phyloP scores from a whole-genome alignment of 2,329 filamentous ascomycete genomes.

The Neofusicoccum sp. region DNA sequence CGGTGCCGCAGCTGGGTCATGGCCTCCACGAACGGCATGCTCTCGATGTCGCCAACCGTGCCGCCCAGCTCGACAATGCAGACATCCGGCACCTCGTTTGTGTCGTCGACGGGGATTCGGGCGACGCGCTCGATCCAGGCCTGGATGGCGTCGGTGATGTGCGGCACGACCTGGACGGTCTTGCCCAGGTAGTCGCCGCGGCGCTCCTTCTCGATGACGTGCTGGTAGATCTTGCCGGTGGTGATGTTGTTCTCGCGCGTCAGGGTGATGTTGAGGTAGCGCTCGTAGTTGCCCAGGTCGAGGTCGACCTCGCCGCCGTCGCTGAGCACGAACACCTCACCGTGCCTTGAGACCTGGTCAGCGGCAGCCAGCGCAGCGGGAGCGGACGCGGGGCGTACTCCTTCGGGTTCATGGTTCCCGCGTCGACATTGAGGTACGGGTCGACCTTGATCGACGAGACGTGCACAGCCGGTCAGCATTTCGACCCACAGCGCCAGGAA shows the following conservation, averaged over 20 bases:
- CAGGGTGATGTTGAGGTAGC: constrained; percentile 79
- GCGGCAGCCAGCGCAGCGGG: neutral
- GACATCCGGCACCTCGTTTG: constrained; percentile 78
- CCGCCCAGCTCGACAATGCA: constrained; percentile 78
- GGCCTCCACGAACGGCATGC: constrained; percentile 83
- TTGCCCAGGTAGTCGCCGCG: constrained; percentile 79
- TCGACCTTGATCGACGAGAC: constrained; percentile 69
- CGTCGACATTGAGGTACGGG: constrained; percentile 74
- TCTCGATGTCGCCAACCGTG: constrained; percentile 79
- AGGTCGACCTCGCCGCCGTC: constrained; percentile 78
- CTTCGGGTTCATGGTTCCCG: constrained; percentile 68
- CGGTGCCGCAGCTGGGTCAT: constrained; percentile 73
- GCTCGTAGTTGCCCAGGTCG: constrained; percentile 74
- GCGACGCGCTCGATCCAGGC: constrained; percentile 90
- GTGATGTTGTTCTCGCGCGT: constrained; percentile 93
- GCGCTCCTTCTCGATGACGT: constrained; percentile 75
- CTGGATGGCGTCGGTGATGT: constrained; percentile 87
- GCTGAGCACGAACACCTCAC: constrained; percentile 84
- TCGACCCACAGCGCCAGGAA: neutral
- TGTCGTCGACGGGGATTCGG: constrained; percentile 81
- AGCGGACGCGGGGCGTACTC: constrained; percentile 45
- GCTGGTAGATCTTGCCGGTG: constrained; percentile 91
- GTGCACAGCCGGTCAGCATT: constrained; percentile 35
- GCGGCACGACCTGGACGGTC: constrained; percentile 88
- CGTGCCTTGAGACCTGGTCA: constrained; percentile 57